Conservation (phyloP, 148 eudicot genomes). For the Polygonum maritimum region DNA sequence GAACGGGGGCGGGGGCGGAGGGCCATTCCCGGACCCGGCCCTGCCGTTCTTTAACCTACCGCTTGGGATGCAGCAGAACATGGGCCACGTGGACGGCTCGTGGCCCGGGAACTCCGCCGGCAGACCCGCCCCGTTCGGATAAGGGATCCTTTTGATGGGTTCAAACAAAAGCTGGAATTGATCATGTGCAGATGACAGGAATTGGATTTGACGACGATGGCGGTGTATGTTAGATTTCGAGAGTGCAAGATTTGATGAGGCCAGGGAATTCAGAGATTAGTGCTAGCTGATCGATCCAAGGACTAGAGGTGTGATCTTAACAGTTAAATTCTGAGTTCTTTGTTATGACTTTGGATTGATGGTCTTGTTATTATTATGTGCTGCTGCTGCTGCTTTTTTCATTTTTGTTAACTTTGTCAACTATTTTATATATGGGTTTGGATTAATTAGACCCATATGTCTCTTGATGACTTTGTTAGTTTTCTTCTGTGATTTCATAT, state of each 20-base stretch:
- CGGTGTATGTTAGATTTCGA: neutral
- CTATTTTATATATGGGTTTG: neutral
- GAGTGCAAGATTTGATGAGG: neutral
- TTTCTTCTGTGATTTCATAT: neutral
- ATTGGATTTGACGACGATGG: neutral
- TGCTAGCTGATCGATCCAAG: neutral
- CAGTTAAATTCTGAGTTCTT: neutral
- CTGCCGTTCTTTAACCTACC: conserved; percentile 63
- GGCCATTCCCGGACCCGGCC: conserved; percentile 43
- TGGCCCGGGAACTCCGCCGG: conserved; percentile 20
- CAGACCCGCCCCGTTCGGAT: conserved; percentile 30
- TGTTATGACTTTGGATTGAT: neutral
- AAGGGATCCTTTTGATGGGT: no score
- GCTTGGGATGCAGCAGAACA: conserved; percentile 40
- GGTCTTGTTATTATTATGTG: neutral
- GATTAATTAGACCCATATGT: neutral
- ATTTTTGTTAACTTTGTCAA: neutral
- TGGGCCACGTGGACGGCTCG: conserved; percentile 30
- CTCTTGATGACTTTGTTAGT: neutral
- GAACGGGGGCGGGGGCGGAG: conserved; percentile 17
- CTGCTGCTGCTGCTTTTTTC: neutral
- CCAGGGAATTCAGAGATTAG: neutral
- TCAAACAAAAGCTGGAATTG: neutral
- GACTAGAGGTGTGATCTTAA: neutral
- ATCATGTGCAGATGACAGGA: neutral